Evolutionary conservation across 148 eudicot genomes (phyloP).

Genomic region (Rhododendron griersonianum): DNA sequence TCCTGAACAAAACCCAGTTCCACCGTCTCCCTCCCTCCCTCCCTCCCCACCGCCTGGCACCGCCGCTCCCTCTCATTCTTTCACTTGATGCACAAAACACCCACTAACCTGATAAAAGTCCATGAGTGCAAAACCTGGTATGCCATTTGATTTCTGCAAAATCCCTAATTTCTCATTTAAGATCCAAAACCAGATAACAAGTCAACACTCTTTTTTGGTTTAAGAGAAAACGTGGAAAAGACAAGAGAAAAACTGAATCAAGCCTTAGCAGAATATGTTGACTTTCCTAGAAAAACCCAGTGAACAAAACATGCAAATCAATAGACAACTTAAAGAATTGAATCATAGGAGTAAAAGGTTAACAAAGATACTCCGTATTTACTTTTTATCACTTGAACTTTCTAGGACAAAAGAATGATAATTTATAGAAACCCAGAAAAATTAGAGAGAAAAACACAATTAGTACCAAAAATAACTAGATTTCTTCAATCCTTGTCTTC

Average conservation of each 20-base stretch:
- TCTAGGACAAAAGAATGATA: background rate
- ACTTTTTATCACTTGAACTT: background rate
- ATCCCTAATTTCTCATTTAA: background rate
- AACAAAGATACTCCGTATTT: too few species aligned
- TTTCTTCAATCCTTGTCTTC: too few species aligned
- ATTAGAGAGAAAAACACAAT: background rate
- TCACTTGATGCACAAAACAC: conserved; percentile 68
- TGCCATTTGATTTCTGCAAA: conserved; percentile 30
- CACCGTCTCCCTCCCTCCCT: too few species aligned
- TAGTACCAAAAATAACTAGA: background rate
- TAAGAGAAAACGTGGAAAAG: background rate
- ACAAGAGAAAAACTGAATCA: background rate
- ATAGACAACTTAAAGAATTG: background rate
- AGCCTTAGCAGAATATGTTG: background rate
- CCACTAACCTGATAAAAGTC: conserved; percentile 66
- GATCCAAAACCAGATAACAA: background rate
- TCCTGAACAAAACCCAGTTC: too few species aligned
- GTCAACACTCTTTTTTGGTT: background rate
- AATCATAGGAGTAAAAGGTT: background rate
- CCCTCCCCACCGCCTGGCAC: too few species aligned
- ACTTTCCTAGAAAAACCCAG: background rate
- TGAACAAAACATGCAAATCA: background rate
- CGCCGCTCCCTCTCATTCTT: too few species aligned
- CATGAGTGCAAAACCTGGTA: conserved; percentile 58
- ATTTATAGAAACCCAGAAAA: background rate